Evolutionary conservation across 352 stramenopile genomes (phyloP).

Genomic region (Phytophthora hybrid): DNA sequence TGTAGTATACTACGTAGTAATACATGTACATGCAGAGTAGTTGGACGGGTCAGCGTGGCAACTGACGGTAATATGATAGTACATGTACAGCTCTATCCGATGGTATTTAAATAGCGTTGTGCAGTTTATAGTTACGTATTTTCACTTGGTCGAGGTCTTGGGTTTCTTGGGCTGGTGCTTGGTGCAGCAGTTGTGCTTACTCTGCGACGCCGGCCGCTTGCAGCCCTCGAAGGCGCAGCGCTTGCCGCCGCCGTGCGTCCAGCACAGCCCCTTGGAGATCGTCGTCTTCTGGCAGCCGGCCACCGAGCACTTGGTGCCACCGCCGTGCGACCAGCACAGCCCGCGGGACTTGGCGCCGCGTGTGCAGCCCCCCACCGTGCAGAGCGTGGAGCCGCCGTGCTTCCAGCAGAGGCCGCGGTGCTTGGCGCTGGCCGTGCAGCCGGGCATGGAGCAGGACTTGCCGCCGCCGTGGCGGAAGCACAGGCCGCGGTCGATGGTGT

Average conservation of each 20-base stretch:
- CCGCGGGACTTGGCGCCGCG: constrained; percentile 82
- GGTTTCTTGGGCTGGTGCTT: constrained; percentile 27
- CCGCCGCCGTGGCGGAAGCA: constrained; percentile 53
- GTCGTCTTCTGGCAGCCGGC: constrained; percentile 45
- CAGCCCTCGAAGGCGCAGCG: constrained; percentile 46
- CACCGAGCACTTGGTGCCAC: constrained; percentile 77
- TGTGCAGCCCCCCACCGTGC: constrained; percentile 57
- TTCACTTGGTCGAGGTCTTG: too few relatives aligned
- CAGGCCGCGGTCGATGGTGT: constrained; percentile 62
- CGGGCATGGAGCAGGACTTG: constrained; percentile 55
- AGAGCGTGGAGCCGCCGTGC: constrained; percentile 44
- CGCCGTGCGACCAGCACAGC: constrained; percentile 88
- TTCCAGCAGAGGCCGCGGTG: constrained; percentile 54
- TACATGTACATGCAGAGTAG: too few relatives aligned
- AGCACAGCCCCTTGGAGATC: constrained; percentile 57
- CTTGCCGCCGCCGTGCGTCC: constrained; percentile 59
- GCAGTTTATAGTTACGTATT: too few relatives aligned
- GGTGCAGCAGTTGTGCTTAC: constrained; percentile 33
- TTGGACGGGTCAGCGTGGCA: too few relatives aligned
- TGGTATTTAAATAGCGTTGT: too few relatives aligned
- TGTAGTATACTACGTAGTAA: too few relatives aligned
- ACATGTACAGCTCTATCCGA: too few relatives aligned
- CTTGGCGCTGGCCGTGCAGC: constrained; percentile 58
- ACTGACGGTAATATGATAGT: too few relatives aligned
- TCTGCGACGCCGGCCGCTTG: constrained; percentile 60